Evolutionary conservation across 768 basidiomycete species (phyloP), one percentile per base, ranked within the genome.

Genomic region (Hygrocybe punicea): DNA sequence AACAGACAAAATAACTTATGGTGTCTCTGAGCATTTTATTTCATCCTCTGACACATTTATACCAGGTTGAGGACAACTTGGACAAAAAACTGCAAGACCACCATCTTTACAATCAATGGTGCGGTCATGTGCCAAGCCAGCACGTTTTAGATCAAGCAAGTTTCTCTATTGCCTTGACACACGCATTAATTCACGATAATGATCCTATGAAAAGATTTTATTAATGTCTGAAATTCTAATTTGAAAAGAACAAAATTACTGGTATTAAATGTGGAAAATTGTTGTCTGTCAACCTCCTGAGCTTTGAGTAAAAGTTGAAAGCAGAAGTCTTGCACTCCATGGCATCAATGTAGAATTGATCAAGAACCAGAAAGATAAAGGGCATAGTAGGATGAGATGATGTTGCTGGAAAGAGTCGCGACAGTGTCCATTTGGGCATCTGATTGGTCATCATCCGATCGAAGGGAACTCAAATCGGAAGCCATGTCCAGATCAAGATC

Each of bases 311-410:
- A 39, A 54, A 63, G 58, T 49, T 58, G 17, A n/a, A 40, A 10
- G 57, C 57, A 0, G 58, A 52, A 13, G 57, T 60, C 44, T 63
- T 63, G 57, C 67, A 66, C 40, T 66, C 59, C 25, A 69, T 11
- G 0, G 36, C 7, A 16, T 67, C 59, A 3, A 69, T 46, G 4
- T 59, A 34, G 47, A 68, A 66, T 4, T 60, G 11, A 45, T 70
- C 53, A 8, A 68, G 58, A 2, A 64, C 65, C 6, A 45, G 21
- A 39, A 67, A 67, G 2, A 61, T 67, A 23, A 68, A 68, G 1
- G 58, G 63, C 0, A 59, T 60, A 24, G 59, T 39, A n/a, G 66
- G 62, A 17, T 34, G 48, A 0, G 24, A 23, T 2, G 58, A 47
- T 16, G 51, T 61, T 2, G 65, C 56, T 1, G 65, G 58, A 42